Base-by-base conservation (phyloP, 2,329 filamentous ascomycete genomes). In the Xylaria sp. region DNA sequence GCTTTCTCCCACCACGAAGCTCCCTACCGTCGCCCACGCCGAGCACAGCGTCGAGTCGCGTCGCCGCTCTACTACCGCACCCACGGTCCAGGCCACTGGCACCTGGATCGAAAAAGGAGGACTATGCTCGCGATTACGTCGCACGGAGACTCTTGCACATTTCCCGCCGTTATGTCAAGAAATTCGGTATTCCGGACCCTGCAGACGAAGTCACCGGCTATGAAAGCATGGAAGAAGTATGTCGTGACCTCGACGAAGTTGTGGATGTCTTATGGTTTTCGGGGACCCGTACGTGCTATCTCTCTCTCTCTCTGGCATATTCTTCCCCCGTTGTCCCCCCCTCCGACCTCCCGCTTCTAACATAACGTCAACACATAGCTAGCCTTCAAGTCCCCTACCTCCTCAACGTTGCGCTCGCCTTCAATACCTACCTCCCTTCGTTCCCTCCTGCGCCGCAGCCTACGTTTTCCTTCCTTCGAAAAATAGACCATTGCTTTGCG, bases 231-330 rank as follows among this genome's bases (percentile, higher is more conserved):
- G 84, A 82, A 58, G 90, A 94, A 75, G 86, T 93, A 4, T 93
- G 89, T 62, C 87, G 83, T 65, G 93, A 97, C 75, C 79, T 97
- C 0, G 92, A 94, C 64, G 85, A 85, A 5, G 78, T 97, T 12
- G 81, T 97, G 17, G 91, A 97, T 78, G 86, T 97, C 7, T 81
- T 97, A 4, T 98, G 95, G 95, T 86, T 93, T 24, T 93, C 90
- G 34, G 93, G 92, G 9, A 97, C 94, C 24, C 93, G 93, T 94
- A 84, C 78, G 92, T 85, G 34, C 55, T 6, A 21, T 12, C 21
- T 42, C n/a, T 30, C 51, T 6, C 30, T 12, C 21, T 42, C n/a
- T 30, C 51, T 63, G 6, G 47, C 34, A 47, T 14, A 17, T n/a
- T 19, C 51, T 36, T 19, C 39, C 27, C 32, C 39, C 12, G n/a